These are phyloP conservation scores for Geotrichum australiense DNA, from an alignment of 1,139 yeast genomes.

Conservation along the genomic window DNA sequence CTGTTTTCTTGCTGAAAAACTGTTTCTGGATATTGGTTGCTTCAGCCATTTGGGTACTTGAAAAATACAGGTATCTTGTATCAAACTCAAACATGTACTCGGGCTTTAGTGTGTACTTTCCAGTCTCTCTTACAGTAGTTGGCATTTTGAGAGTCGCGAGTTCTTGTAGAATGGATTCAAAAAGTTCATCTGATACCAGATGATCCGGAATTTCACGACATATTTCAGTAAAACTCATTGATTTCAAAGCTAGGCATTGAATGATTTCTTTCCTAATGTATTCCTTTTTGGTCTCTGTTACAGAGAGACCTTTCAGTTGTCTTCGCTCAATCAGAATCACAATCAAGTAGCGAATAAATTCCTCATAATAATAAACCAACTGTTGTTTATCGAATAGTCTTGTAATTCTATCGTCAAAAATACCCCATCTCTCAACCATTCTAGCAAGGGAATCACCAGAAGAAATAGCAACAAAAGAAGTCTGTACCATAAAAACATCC, in stretches of 20 bases:
- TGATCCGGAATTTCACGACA: constrained; percentile 69
- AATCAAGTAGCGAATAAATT: constrained; percentile 64
- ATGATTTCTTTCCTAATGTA: constrained; percentile 63
- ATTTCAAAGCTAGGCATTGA: constrained; percentile 71
- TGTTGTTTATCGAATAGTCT: constrained; percentile 37
- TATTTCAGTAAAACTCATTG: constrained; percentile 64
- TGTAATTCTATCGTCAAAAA: constrained; percentile 42
- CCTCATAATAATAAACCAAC: constrained; percentile 64
- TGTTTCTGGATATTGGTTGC: constrained; percentile 51
- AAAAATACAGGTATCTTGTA: constrained; percentile 75
- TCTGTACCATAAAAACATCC: constrained; percentile 68
- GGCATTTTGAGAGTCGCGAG: constrained; percentile 63
- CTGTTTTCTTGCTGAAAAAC: constrained; percentile 31
- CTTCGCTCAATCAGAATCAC: constrained; percentile 63
- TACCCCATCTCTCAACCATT: constrained; percentile 63
- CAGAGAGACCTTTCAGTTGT: constrained; percentile 46
- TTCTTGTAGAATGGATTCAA: constrained; percentile 58
- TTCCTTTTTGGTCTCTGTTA: constrained; percentile 45
- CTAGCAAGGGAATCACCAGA: constrained; percentile 55
- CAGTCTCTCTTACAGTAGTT: constrained; percentile 54
- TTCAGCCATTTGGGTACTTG: constrained; percentile 75
- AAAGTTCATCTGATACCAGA: constrained; percentile 57
- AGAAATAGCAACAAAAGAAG: constrained; percentile 50
- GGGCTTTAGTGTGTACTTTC: constrained; percentile 60
- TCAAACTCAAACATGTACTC: constrained; percentile 52